Percentiles rank a stretch among this genome's conserved stretches.
These are phyloP conservation scores for Pterocarpus santalinus DNA, from an alignment of 306 rosid species.

Conservation along the genomic window DNA sequence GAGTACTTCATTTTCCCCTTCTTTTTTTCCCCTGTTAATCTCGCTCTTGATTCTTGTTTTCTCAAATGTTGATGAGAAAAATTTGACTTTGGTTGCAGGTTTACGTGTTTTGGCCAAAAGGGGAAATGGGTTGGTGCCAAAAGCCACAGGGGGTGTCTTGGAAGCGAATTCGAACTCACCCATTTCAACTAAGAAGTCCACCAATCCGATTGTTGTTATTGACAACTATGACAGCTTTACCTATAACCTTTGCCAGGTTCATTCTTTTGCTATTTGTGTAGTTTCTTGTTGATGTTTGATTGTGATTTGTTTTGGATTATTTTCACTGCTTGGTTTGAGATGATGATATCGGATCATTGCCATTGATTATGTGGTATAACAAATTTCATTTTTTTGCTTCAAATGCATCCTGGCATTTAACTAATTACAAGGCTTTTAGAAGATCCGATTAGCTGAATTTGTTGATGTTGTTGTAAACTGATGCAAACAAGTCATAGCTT, in stretches of 20 bases:
- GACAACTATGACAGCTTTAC: constrained; percentile 82
- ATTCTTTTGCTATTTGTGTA: background rate
- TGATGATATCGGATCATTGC: background rate
- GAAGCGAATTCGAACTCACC: constrained; percentile 22
- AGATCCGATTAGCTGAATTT: background rate
- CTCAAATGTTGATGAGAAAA: background rate
- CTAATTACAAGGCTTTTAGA: background rate
- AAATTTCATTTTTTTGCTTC: background rate
- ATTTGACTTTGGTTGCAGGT: constrained; percentile 42
- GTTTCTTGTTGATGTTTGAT: background rate
- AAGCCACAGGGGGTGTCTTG: constrained; percentile 39
- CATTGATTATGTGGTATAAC: background rate
- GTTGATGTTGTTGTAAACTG: background rate
- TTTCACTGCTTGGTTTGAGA: background rate
- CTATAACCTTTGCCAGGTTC: constrained; percentile 95
- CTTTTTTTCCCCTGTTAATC: background rate
- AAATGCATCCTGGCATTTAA: background rate
- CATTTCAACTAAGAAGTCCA: constrained; percentile 32
- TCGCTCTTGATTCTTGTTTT: background rate
- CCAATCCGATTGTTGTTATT: constrained; percentile 57
- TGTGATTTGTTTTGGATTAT: background rate
- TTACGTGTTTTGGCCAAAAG: constrained; percentile 38
- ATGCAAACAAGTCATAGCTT: background rate
- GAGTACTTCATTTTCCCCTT: background rate
- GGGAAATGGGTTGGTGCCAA: constrained; percentile 56